Conservation (phyloP, 2,329 filamentous ascomycete genomes). For the Ascochyta rabiei region DNA sequence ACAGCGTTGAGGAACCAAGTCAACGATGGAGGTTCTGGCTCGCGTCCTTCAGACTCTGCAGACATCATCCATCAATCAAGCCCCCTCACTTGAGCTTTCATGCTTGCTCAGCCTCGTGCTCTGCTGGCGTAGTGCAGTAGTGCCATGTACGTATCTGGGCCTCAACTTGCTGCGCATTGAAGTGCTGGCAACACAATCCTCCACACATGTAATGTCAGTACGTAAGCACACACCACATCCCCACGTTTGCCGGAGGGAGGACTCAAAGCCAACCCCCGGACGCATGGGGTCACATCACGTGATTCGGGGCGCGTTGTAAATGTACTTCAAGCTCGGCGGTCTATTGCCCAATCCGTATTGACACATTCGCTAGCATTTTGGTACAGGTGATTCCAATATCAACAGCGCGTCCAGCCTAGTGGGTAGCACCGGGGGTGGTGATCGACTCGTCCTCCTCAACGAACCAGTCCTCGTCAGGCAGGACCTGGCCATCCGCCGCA, state of each 20-base stretch:
- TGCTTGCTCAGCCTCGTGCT: constrained; percentile 4
- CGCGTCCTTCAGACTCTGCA: not conserved
- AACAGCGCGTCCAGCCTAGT: constrained; percentile 29
- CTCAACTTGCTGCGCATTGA: not conserved
- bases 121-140: constrained; percentile 2
- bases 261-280: not conserved
- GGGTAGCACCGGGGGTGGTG: constrained; percentile 50
- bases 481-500: constrained; percentile 63
- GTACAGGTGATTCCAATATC: constrained; percentile 35
- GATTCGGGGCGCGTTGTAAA: constrained; percentile 11
- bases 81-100: not conserved
- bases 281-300: constrained; percentile 25
- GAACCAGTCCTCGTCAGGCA: constrained; percentile 76
- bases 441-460: constrained; percentile 69
- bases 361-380: constrained; percentile 44
- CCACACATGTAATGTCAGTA: constrained; percentile 4
- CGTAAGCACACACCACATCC: constrained; percentile 7
- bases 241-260: not conserved
- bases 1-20: not conserved
- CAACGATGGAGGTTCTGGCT: not conserved
- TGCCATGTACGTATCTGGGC: not conserved
- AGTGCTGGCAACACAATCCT: constrained; percentile 1
- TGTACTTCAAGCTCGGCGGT: constrained; percentile 18
- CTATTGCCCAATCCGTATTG: constrained; percentile 41
- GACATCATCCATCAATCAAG: constrained; percentile 7